Base-by-base conservation (phyloP, 768 basidiomycete genomes). In the Nevesoporus exiguus region DNA sequence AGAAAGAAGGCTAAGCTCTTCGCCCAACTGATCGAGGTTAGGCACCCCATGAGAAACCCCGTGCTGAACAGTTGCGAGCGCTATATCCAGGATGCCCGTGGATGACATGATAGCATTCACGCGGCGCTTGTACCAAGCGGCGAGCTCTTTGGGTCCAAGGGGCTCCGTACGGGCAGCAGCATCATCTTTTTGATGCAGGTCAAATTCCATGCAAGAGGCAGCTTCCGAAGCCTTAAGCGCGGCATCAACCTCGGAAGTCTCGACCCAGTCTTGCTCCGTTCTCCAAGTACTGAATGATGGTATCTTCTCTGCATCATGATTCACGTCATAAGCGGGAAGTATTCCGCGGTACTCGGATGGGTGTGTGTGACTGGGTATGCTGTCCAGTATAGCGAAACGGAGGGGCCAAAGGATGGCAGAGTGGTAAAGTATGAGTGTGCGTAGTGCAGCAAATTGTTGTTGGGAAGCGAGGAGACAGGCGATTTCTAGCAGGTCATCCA, bases 1-100 rank as follows among this genome's bases (percentile, higher is more conserved):
- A 1, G 89, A 86, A 34, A 99, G 79, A 7, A 98, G 81, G 59
- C 84, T 89, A 37, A 98, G 80, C 49, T 98, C 95, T 73, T 98
- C 96, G 2, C 94, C 96, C 3, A 94, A 70, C 63, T 85, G 83
- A 60, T 96, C 95, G 39, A 99, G 79, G 1, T 76, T 82, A 19
- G 83, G 79, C 13, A 97, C 76, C 14, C 87, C 88, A 60, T 83
- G 82, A 8, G 93, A 86, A 11, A 88, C 93, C 14, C 85, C 94
- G 58, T 96, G 85, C 67, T 97, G 95, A 9, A 93, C 79, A 42
- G 88, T 76, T 7, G 83, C 80, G 19, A 98, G 77, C 5, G 93
- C 91, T 31, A 82, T 69, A 61, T 94, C 88, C 40, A 94, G 73
- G 72, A 93, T 80, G 1, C 93, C 94, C 0, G 86, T 84, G 0